Conservation (phyloP, 192 early-diverging fungal genomes). For the Radiomyces spectabilis region DNA sequence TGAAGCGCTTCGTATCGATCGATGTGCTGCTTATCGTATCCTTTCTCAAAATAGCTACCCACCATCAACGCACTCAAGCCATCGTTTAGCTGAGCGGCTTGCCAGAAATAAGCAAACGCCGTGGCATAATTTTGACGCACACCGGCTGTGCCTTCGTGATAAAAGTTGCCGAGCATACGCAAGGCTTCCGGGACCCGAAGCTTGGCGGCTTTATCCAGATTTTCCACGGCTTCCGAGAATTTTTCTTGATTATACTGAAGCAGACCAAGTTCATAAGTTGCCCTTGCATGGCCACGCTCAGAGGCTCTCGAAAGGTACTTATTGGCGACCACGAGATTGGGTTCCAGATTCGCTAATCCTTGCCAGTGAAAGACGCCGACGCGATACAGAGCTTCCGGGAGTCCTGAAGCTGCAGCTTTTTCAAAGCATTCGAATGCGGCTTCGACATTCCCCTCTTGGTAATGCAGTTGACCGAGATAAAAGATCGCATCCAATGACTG, state of each 20-base stretch:
- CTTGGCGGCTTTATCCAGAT: conserved; percentile 11
- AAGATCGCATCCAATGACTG: conserved; percentile 8
- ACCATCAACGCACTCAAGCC: conserved; percentile 16
- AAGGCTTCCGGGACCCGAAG: conserved; percentile 12
- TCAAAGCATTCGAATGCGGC: conserved; percentile 18
- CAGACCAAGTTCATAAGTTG: conserved; percentile 11
- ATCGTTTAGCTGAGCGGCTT: conserved; percentile 17
- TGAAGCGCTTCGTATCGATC: conserved; percentile 8
- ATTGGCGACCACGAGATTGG: conserved; percentile 5
- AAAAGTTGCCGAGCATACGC: conserved; percentile 9
- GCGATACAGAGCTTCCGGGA: conserved; percentile 10
- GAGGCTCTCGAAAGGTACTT: conserved; percentile 13
- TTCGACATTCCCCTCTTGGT: not conserved
- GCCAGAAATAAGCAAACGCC: conserved; percentile 17
- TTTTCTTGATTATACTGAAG: conserved; percentile 6
- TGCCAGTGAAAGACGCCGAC: conserved; percentile 17
- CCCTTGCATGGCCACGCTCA: conserved; percentile 10
- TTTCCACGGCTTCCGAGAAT: not conserved
- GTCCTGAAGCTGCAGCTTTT: conserved; percentile 13
- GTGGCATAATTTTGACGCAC: conserved; percentile 17
- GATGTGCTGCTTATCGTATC: conserved; percentile 2
- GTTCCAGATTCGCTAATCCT: conserved; percentile 10
- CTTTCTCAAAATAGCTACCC: conserved; percentile 24
- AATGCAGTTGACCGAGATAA: conserved; percentile 3
- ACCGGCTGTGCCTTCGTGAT: conserved; percentile 16